Base-by-base conservation (phyloP, 495 filamentous ascomycete species). In the Astrocystis sublimbata region DNA sequence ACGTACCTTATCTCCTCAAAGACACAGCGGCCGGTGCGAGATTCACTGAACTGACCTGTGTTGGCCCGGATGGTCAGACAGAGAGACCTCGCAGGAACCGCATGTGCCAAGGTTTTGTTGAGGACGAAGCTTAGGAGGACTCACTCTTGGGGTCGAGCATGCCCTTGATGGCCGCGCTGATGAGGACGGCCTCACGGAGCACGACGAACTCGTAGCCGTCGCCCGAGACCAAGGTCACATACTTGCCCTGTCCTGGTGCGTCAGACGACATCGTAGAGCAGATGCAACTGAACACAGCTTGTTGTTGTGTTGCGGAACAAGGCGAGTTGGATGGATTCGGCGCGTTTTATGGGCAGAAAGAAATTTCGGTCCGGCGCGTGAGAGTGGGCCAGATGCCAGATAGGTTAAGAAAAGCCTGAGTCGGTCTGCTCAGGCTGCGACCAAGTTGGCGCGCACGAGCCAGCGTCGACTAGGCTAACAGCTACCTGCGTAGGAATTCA, bases 161-260 rank as follows among this genome's bases (percentile, higher is more conserved):
- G 66, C 87, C 83, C 61, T 84, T 87, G 67, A 98, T 90, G 19
- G 88, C 88, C 19, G 87, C 87, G 19, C 91, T 91, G 51, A 90
- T 74, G 63, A 84, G 84, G 45, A 92, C 86, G 0, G 90, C 87
- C 47, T 89, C 90, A 46, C 92, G 87, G 6, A 88, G 86, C 36
- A 97, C 76, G 49, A 96, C 84, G 71, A 93, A 98, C 71, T 96
- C 91, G 73, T 89, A 97, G 45, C 88, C 90, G 72, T 98, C 96
- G 60, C 78, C 82, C 0, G 93, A 97, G 19, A 96, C 80, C 4
- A 98, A 83, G 0, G 94, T 96, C 55, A 98, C 86, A 66, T 89
- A 97, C 62, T 89, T 85, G 70, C 73, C 78, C 7, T 42, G 56
- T 10, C 4, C 47, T 21, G 51, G 43, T 31, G 62, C 46, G 61